A percentile compares a stretch with the other conserved stretches of the same genome.
Evolutionary conservation across 495 filamentous ascomycete species (phyloP).

Genomic region (Neurospora africana): DNA sequence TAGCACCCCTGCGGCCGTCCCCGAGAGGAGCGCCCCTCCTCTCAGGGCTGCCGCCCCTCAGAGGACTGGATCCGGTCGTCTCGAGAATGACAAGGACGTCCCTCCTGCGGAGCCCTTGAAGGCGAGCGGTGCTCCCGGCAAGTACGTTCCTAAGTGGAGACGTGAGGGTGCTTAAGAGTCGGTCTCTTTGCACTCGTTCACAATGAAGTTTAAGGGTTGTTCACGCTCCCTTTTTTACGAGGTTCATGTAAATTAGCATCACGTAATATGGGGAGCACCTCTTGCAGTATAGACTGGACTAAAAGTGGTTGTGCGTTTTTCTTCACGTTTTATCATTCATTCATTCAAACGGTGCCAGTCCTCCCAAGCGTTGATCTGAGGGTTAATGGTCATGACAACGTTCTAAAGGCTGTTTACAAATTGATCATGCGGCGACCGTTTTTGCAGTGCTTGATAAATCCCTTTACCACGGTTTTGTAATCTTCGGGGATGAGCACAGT

Average conservation of each 20-base stretch:
- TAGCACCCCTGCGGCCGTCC: constrained; percentile 2
- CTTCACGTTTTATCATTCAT: background rate
- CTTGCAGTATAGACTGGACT: background rate
- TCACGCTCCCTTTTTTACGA: constrained; percentile 10
- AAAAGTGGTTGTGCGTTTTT: constrained; percentile 1
- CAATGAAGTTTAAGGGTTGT: constrained; percentile 14
- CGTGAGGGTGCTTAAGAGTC: constrained; percentile 12
- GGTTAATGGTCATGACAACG: background rate
- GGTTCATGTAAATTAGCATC: constrained; percentile 22
- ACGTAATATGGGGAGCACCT: constrained; percentile 13
- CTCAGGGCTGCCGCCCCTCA: constrained; percentile 19
- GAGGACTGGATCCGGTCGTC: constrained; percentile 21
- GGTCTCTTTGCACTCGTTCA: constrained; percentile 9
- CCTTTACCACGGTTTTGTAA: too few species aligned
- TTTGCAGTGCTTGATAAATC: too few species aligned
- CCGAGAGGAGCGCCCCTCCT: constrained; percentile 15
- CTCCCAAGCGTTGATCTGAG: background rate
- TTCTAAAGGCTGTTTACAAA: background rate
- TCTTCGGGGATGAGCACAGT: too few species aligned
- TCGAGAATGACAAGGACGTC: constrained; percentile 13
- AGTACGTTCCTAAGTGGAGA: constrained; percentile 33
- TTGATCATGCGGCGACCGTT: too few species aligned
- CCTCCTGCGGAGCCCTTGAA: constrained; percentile 29
- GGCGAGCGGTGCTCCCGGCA: constrained; percentile 33
- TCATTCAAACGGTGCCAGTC: background rate